Conservation (phyloP, 208 protist species). For the Wallacemonas sp. region DNA sequence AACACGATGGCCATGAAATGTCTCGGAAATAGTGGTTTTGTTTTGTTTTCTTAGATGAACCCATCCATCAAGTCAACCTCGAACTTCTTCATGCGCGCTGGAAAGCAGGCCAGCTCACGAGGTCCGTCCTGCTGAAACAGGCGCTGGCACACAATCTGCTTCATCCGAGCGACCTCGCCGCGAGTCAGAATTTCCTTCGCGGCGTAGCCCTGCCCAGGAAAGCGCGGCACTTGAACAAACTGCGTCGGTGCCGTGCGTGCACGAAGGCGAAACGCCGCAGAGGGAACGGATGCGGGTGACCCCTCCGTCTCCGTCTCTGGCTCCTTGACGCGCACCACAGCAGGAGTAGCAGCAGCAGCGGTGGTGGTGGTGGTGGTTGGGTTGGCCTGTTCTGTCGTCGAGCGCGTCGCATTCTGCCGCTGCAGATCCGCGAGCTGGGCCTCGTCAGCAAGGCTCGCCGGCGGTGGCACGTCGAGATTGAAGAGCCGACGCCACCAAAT, state of each 20-base stretch:
- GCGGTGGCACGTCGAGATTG: constrained; percentile 34
- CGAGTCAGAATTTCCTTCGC: constrained; percentile 34
- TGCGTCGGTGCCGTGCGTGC: constrained; percentile 22
- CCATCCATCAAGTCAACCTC: constrained; percentile 38
- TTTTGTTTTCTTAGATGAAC: constrained; percentile 33
- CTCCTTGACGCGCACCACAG: neutral
- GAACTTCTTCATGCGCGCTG: constrained; percentile 27
- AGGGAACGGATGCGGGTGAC: neutral
- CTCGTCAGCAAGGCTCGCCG: constrained; percentile 21
- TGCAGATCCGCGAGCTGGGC: constrained; percentile 17
- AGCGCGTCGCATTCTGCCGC: neutral
- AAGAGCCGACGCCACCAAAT: constrained; percentile 40
- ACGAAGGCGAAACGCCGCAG: constrained; percentile 21
- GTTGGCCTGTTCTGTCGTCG: neutral
- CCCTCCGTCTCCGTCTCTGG: neutral
- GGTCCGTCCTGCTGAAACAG: constrained; percentile 30
- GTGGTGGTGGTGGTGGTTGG: neutral
- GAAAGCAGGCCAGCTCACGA: constrained; percentile 21
- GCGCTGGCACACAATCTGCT: constrained; percentile 20
- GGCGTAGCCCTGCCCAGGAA: constrained; percentile 48
- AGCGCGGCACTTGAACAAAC: constrained; percentile 39
- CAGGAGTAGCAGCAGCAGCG: too few species aligned
- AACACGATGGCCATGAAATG: too few species aligned
- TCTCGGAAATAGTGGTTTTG: too few species aligned
- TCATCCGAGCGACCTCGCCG: constrained; percentile 30